These are phyloP conservation scores for Kwoniella pini DNA, from an alignment of 768 basidiomycete species.

Conservation along the genomic window DNA sequence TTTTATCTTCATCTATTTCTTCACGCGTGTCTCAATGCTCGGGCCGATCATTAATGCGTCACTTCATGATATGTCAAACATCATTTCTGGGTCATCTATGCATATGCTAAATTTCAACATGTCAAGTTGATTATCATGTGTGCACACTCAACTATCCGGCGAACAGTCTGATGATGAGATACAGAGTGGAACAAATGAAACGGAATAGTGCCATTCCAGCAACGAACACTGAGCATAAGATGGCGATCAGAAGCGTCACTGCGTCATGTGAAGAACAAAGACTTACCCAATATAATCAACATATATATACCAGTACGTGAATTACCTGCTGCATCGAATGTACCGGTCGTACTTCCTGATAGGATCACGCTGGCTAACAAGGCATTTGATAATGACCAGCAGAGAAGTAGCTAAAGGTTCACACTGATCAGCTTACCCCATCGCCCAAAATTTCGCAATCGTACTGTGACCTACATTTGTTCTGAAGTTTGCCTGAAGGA, in stretches of 20 bases:
- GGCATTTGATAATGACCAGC: conserved; percentile 53
- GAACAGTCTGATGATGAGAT: conserved; percentile 48
- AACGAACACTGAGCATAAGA: conserved; percentile 41
- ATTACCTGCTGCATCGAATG: conserved; percentile 33
- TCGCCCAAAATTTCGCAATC: not conserved
- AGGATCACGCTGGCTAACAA: conserved; percentile 52
- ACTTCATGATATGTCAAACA: no score
- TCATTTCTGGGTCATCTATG: no score
- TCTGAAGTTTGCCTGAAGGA: conserved; percentile 49
- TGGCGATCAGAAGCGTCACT: not conserved
- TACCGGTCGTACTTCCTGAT: conserved; percentile 34
- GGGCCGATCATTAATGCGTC: no score
- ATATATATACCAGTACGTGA: conserved; percentile 48
- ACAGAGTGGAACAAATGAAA: conserved; percentile 64
- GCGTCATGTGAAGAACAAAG: not conserved
- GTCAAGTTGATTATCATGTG: not conserved
- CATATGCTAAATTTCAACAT: no score
- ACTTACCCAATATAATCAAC: conserved; percentile 49
- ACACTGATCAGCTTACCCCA: not conserved
- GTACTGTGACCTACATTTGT: conserved; percentile 36
- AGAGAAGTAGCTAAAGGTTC: conserved; percentile 42
- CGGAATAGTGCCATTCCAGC: conserved; percentile 58
- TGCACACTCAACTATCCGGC: conserved; percentile 21
- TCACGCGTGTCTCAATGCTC: no score
- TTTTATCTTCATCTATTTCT: no score